Conservation (phyloP, 768 basidiomycete species). For the Suillus variegatus region DNA sequence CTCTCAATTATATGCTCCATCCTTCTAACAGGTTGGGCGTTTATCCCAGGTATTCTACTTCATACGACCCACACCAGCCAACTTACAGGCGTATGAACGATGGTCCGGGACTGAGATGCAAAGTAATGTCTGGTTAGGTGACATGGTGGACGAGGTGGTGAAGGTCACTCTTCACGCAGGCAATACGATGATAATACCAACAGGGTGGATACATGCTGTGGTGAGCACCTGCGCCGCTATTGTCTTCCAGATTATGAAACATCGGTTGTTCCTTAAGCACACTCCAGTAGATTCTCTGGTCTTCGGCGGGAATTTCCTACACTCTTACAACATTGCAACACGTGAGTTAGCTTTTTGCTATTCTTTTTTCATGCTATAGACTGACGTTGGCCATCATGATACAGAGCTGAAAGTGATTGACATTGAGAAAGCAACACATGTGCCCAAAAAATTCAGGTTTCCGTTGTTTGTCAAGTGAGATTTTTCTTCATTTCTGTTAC, state of each 20-base stretch:
- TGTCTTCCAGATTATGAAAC: slow-evolving; percentile 8
- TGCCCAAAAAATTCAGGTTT: slow-evolving; percentile 90
- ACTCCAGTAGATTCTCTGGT: slow-evolving; percentile 93
- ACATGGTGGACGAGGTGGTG: slow-evolving; percentile 88
- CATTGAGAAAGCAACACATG: slow-evolving; percentile 90
- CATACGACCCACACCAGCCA: slow-evolving; percentile 83
- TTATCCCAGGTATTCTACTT: slow-evolving; percentile 86
- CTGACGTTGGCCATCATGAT: slow-evolving; percentile 13
- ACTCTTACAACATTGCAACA: slow-evolving; percentile 85
- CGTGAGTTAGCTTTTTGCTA: slow-evolving; percentile 51
- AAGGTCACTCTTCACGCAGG: slow-evolving; percentile 77
- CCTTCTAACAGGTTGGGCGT: slow-evolving; percentile 5
- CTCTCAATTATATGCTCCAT: background rate
- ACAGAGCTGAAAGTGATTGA: slow-evolving; percentile 85
- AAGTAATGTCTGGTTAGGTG: slow-evolving; percentile 87
- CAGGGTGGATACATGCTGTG: slow-evolving; percentile 98
- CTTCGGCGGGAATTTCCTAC: slow-evolving; percentile 96
- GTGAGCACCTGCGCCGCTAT: slow-evolving; percentile 46
- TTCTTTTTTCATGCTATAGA: slow-evolving; percentile 6
- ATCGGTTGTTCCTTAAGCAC: slow-evolving; percentile 49
- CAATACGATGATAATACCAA: slow-evolving; percentile 93
- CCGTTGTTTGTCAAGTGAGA: slow-evolving; percentile 75
- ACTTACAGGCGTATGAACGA: slow-evolving; percentile 86
- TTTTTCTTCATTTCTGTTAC: slow-evolving; percentile 21
- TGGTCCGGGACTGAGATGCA: slow-evolving; percentile 96